phyloP scores from a whole-genome alignment of 1,139 yeast genomes.

The Yamadazyma pseudoaaseri region DNA sequence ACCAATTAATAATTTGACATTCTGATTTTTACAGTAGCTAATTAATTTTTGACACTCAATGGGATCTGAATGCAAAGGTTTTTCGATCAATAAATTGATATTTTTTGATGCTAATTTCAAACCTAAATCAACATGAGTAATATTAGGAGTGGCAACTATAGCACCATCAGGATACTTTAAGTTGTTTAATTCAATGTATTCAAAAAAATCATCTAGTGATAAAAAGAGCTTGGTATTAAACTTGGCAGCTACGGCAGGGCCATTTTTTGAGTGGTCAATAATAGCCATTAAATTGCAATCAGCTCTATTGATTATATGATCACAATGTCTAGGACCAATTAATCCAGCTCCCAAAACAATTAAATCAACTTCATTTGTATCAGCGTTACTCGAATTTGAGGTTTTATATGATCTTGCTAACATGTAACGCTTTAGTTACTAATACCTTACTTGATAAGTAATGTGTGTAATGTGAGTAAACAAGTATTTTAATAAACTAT shows the following conservation, averaged over 20 bases:
- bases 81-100: conserved; percentile 36
- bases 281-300: conserved; percentile 30
- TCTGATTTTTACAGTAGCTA: conserved; percentile 18
- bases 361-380: conserved; percentile 6
- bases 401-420: neutral
- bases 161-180: conserved; percentile 34
- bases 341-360: conserved; percentile 35
- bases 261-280: conserved; percentile 40
- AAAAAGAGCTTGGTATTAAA: conserved; percentile 28
- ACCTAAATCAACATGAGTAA: conserved; percentile 34
- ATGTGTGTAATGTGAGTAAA: too few relatives aligned
- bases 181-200: conserved; percentile 24
- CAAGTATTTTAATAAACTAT: too few relatives aligned
- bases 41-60: conserved; percentile 33
- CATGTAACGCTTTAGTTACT: neutral
- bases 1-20: conserved; percentile 34
- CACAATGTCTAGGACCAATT: conserved; percentile 44
- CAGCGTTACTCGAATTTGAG: neutral
- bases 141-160: conserved; percentile 41
- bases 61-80: conserved; percentile 34
- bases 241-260: conserved; percentile 32
- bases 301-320: conserved; percentile 25
- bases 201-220: conserved; percentile 28
- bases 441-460: too few relatives aligned
- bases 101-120: conserved; percentile 33